Evolutionary conservation across 2,329 filamentous ascomycete species (phyloP).

Genomic region (Colletotrichum sp.): DNA sequence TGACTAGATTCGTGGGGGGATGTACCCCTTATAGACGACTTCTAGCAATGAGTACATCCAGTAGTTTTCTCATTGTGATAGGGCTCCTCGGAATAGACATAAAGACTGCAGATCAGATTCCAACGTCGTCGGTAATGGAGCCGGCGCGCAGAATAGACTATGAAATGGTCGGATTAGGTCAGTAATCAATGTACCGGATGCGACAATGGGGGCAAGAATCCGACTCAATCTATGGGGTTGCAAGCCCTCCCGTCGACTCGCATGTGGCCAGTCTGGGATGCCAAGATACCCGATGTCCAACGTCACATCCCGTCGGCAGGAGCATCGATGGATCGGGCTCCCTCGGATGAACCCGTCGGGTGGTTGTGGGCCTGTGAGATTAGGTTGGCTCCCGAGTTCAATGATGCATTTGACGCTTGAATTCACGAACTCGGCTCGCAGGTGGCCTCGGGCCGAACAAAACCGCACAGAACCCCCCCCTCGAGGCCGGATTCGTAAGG

Average conservation of each 20-base stretch:
- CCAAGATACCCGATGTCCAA: background rate
- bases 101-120: background rate
- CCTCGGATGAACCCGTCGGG: background rate
- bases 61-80: background rate
- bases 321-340: background rate
- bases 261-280: background rate
- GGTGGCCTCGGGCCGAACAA: background rate
- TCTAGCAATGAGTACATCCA: background rate
- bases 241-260: background rate
- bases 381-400: background rate
- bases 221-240: background rate
- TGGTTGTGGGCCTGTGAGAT: background rate
- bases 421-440: background rate
- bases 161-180: background rate
- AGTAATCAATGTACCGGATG: background rate
- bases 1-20: background rate
- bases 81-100: background rate
- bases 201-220: background rate
- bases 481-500: background rate
- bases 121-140: background rate
- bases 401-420: background rate
- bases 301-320: background rate
- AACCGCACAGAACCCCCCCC: rapidly evolving
- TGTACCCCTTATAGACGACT: background rate
- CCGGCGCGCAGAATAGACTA: background rate